A percentile compares a stretch with the other conserved stretches of the same genome.
Evolutionary conservation across 2,329 filamentous ascomycete genomes (phyloP).

Genomic region (Pseudogymnoascus sp.): DNA sequence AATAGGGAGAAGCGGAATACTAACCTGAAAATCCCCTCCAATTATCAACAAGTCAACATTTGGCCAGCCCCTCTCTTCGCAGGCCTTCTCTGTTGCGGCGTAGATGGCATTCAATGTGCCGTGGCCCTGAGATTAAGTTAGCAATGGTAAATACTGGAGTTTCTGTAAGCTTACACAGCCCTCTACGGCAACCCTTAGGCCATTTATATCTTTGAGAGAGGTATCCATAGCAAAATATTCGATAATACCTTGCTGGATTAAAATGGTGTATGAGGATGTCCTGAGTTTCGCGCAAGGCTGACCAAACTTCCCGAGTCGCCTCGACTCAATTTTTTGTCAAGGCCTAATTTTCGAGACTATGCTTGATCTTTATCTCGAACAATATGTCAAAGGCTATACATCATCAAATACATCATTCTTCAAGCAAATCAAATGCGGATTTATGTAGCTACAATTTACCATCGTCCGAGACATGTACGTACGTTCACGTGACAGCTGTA

Average conservation of each 20-base stretch:
- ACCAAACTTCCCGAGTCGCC: neutral
- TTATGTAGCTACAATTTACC: neutral
- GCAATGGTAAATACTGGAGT: slow-evolving; percentile 1
- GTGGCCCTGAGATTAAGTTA: slow-evolving; percentile 59
- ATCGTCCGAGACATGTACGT: neutral
- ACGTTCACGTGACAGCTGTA: neutral
- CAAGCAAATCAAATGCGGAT: neutral
- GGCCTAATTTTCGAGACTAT: neutral
- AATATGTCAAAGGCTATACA: neutral
- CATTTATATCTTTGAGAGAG: slow-evolving; percentile 28
- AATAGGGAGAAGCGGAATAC: slow-evolving; percentile 11
- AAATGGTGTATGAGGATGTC: neutral
- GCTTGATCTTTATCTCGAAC: neutral
- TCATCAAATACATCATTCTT: neutral
- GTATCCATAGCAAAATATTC: slow-evolving; percentile 19
- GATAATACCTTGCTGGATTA: neutral
- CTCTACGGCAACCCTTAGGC: slow-evolving; percentile 73
- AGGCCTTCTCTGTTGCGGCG: slow-evolving; percentile 62
- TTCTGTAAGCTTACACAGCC: slow-evolving; percentile 61
- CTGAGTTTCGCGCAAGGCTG: neutral
- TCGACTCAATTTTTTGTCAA: neutral
- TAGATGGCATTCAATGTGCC: slow-evolving; percentile 91
- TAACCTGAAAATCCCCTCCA: slow-evolving; percentile 87
- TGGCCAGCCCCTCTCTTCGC: slow-evolving; percentile 66
- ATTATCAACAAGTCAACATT: slow-evolving; percentile 87